Conservation (phyloP, 2,329 filamentous ascomycete genomes). For the Sporothrix humicola region DNA sequence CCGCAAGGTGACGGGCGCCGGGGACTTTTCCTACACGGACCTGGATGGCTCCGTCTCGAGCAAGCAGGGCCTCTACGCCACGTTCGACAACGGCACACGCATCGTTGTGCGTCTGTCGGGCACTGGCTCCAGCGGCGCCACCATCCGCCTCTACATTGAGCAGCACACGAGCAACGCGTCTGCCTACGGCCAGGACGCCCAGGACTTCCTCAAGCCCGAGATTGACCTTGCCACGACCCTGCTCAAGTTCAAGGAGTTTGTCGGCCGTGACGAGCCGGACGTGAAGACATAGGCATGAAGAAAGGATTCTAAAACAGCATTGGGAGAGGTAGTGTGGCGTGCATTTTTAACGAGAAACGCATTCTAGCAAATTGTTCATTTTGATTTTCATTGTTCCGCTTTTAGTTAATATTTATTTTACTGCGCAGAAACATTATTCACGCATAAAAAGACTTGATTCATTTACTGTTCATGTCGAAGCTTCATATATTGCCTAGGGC, state of each 20-base stretch:
- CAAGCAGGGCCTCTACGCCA: constrained; percentile 94
- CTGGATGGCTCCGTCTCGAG: constrained; percentile 95
- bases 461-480: not conserved
- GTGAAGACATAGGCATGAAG: constrained; percentile 79
- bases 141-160: constrained; percentile 96
- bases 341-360: constrained; percentile 22
- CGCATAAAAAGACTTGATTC: not conserved
- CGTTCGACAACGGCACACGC: constrained; percentile 92
- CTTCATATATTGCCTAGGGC: not conserved
- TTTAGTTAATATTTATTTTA: not conserved
- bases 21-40: constrained; percentile 98
- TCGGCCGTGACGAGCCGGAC: constrained; percentile 90
- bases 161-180: constrained; percentile 84
- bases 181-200: constrained; percentile 80
- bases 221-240: constrained; percentile 83
- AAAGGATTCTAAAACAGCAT: too few species aligned
- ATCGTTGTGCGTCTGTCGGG: constrained; percentile 95
- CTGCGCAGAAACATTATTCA: not conserved
- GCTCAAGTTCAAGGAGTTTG: constrained; percentile 90
- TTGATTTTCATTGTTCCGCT: not conserved
- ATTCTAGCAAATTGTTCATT: constrained; percentile 10
- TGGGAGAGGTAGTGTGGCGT: not conserved
- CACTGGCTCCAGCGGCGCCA: constrained; percentile 92
- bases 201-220: constrained; percentile 91
- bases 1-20: constrained; percentile 85